These are phyloP conservation scores for Globisporangium uncinulatum DNA, from an alignment of 352 stramenopile genomes.

Conservation along the genomic window DNA sequence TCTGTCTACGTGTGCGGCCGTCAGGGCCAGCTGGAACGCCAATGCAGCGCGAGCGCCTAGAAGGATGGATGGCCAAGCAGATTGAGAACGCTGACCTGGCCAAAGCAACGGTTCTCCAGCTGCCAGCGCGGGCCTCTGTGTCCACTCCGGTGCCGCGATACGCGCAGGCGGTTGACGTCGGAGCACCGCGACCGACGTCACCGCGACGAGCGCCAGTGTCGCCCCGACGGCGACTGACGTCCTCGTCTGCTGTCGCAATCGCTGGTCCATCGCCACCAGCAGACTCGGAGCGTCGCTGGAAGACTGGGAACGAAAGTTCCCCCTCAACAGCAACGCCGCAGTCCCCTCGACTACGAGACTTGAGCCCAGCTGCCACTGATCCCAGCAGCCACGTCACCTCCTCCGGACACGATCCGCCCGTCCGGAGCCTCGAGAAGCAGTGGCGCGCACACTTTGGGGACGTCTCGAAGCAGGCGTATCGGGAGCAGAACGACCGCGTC, in stretches of 20 bases:
- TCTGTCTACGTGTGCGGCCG: no score
- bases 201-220: conserved; percentile 10
- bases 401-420: conserved; percentile 1
- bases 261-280: neutral
- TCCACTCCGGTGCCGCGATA: neutral
- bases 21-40: no score
- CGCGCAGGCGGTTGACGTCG: neutral
- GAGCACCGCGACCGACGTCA: conserved; percentile 3
- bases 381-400: neutral
- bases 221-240: neutral
- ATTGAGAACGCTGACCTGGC: conserved; percentile 61
- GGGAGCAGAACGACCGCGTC: conserved; percentile 29
- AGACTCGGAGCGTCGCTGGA: neutral
- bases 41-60: conserved; percentile 66
- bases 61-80: conserved; percentile 76
- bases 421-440: conserved; percentile 31
- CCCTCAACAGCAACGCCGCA: neutral
- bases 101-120: conserved; percentile 58
- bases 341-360: neutral
- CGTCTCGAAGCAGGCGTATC: conserved; percentile 14
- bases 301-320: neutral
- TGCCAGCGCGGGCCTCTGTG: conserved; percentile 19
- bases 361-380: neutral
- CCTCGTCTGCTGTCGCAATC: neutral
- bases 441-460: conserved; percentile 47